Conservation (phyloP, 192 early-diverging fungal genomes). For the Coemansia aciculifera region DNA sequence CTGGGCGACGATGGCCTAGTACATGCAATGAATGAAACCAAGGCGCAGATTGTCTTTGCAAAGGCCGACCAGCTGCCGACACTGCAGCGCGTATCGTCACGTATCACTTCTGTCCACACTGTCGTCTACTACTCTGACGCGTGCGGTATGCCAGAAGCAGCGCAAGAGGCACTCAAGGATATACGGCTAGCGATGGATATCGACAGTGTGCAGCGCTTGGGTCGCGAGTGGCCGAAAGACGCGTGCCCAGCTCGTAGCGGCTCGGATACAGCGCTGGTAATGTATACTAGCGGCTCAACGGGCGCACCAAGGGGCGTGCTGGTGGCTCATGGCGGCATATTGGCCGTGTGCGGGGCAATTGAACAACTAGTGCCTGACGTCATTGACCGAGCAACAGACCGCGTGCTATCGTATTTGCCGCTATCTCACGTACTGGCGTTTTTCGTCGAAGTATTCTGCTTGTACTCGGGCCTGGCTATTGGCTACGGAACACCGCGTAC, state of each 20-base stretch:
- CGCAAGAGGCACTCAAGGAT: slow-evolving; percentile 57
- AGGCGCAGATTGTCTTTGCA: slow-evolving; percentile 69
- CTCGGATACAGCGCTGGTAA: slow-evolving; percentile 76
- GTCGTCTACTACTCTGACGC: slow-evolving; percentile 63
- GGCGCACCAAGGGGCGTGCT: slow-evolving; percentile 92
- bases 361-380: slow-evolving; percentile 38
- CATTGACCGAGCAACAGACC: slow-evolving; percentile 58
- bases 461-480: slow-evolving; percentile 68
- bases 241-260: slow-evolving; percentile 64
- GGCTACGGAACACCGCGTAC: slow-evolving; percentile 72
- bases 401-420: slow-evolving; percentile 79
- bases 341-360: slow-evolving; percentile 64
- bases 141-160: slow-evolving; percentile 39
- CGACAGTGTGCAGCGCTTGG: slow-evolving; percentile 24
- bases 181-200: background rate
- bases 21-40: slow-evolving; percentile 88
- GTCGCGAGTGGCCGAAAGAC: slow-evolving; percentile 64
- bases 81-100: slow-evolving; percentile 23
- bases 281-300: slow-evolving; percentile 90
- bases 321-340: slow-evolving; percentile 78
- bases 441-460: slow-evolving; percentile 70
- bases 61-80: slow-evolving; percentile 61
- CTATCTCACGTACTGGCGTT: slow-evolving; percentile 91
- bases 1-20: slow-evolving; percentile 82
- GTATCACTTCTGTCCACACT: slow-evolving; percentile 56